Percentiles rank a stretch among this genome's conserved stretches.
These are phyloP conservation scores for Blepharisma stoltei DNA, from an alignment of 73 alveolate genomes.

Conservation along the genomic window DNA sequence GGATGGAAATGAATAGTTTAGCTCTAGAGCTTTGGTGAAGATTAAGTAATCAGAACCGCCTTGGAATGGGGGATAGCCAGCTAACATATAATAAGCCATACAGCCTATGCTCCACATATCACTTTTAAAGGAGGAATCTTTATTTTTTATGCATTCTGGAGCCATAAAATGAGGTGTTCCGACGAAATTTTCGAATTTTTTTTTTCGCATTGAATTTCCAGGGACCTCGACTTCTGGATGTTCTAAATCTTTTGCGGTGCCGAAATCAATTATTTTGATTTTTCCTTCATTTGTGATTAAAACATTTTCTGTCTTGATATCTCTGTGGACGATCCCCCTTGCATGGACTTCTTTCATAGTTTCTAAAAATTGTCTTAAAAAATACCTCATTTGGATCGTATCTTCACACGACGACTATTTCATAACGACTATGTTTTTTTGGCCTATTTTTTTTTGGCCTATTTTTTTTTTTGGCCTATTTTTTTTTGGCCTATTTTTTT, in stretches of 20 bases:
- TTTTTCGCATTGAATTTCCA: slow-evolving; percentile 47
- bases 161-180: slow-evolving; percentile 69
- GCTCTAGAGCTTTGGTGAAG: slow-evolving; percentile 36
- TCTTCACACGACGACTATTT: too few species aligned
- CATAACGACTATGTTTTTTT: too few species aligned
- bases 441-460: too few species aligned
- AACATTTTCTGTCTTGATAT: slow-evolving; percentile 55
- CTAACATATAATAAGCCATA: slow-evolving; percentile 33
- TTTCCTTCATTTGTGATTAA: slow-evolving; percentile 36
- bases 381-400: background rate
- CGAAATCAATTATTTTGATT: slow-evolving; percentile 47
- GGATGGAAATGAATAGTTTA: slow-evolving; percentile 36
- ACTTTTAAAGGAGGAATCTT: slow-evolving; percentile 38
- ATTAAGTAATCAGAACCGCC: slow-evolving; percentile 51
- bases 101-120: slow-evolving; percentile 53
- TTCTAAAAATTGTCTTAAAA: slow-evolving; percentile 9
- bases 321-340: slow-evolving; percentile 53
- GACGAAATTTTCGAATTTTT: slow-evolving; percentile 48
- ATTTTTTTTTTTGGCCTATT: too few species aligned
- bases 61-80: slow-evolving; percentile 46
- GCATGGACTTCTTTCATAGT: background rate
- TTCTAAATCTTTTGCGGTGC: slow-evolving; percentile 50
- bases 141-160: slow-evolving; percentile 61
- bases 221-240: slow-evolving; percentile 49
- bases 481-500: too few species aligned